These are phyloP conservation scores for Pythium coloratum DNA, from an alignment of 352 stramenopile genomes.

Conservation along the genomic window DNA sequence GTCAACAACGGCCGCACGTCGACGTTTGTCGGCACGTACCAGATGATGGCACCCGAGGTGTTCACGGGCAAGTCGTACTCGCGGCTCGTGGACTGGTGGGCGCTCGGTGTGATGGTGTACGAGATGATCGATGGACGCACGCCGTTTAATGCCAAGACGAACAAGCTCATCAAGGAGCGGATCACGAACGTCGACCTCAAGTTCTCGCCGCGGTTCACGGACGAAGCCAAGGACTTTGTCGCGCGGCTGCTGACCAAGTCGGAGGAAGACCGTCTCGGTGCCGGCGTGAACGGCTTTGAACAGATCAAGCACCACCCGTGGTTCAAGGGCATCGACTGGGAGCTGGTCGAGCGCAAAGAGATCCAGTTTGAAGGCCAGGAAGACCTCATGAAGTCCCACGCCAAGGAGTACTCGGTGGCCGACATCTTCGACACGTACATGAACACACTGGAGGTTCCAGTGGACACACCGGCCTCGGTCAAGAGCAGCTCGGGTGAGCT, in stretches of 20 bases:
- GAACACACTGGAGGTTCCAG: constrained; percentile 80
- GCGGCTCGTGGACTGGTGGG: constrained; percentile 89
- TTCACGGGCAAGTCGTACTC: constrained; percentile 87
- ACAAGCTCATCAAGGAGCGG: constrained; percentile 82
- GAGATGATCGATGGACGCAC: constrained; percentile 88
- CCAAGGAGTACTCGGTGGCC: constrained; percentile 74
- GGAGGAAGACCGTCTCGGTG: constrained; percentile 91
- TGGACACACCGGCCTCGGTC: constrained; percentile 81
- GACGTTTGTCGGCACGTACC: constrained; percentile 92
- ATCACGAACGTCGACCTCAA: constrained; percentile 85
- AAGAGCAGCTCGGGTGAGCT: constrained; percentile 70
- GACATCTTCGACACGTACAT: constrained; percentile 89
- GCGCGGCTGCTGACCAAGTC: constrained; percentile 93
- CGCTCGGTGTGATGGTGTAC: constrained; percentile 85
- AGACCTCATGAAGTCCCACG: constrained; percentile 78
- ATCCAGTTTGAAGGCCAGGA: constrained; percentile 67
- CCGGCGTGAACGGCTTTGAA: constrained; percentile 83
- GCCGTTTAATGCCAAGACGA: constrained; percentile 88
- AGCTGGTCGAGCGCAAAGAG: constrained; percentile 58
- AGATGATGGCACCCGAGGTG: constrained; percentile 93
- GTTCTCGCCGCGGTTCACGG: constrained; percentile 78
- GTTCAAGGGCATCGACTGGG: constrained; percentile 89
- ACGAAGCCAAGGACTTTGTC: constrained; percentile 86
- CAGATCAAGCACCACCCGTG: constrained; percentile 88
- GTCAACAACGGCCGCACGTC: constrained; percentile 68